These are phyloP conservation scores for Penicillium atrosanguineum DNA, from an alignment of 495 filamentous ascomycete genomes.

Conservation along the genomic window DNA sequence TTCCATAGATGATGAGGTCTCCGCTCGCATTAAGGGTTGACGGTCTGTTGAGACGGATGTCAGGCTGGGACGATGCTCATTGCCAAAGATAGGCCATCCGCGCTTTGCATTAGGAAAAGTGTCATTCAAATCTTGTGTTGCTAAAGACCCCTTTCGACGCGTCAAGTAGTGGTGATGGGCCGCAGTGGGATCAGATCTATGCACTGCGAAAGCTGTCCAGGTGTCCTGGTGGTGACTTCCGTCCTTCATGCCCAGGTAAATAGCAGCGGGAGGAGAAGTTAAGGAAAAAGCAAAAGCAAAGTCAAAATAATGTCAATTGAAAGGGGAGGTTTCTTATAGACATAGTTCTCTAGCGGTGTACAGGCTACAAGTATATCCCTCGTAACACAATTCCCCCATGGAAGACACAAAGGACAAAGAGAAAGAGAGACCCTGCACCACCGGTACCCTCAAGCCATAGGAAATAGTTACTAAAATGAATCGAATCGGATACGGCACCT, in stretches of 20 bases:
- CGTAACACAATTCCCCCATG: neutral
- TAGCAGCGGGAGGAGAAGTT: neutral
- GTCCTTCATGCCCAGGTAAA: slow-evolving; percentile 12
- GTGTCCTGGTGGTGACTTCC: slow-evolving; percentile 7
- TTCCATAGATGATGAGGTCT: slow-evolving; percentile 2
- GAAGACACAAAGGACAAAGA: neutral
- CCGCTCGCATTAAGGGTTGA: slow-evolving; percentile 10
- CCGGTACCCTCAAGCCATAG: neutral
- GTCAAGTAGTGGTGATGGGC: slow-evolving; percentile 17
- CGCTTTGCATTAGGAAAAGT: slow-evolving; percentile 1
- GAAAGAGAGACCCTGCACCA: neutral
- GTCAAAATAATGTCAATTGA: neutral
- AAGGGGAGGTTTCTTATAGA: neutral
- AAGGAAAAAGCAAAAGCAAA: slow-evolving; percentile 1
- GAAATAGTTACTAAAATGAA: neutral
- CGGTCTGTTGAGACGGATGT: slow-evolving; percentile 16
- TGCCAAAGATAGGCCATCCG: slow-evolving; percentile 4
- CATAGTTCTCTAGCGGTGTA: neutral
- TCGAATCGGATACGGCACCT: neutral
- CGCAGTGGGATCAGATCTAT: slow-evolving; percentile 2
- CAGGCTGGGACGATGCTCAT: slow-evolving; percentile 3
- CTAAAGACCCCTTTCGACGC: slow-evolving; percentile 6
- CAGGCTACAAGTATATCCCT: neutral
- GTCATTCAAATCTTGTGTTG: neutral
- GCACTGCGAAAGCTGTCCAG: slow-evolving; percentile 14